Base-by-base conservation (phyloP, 768 basidiomycete species). In the Lentinula guzmanii region DNA sequence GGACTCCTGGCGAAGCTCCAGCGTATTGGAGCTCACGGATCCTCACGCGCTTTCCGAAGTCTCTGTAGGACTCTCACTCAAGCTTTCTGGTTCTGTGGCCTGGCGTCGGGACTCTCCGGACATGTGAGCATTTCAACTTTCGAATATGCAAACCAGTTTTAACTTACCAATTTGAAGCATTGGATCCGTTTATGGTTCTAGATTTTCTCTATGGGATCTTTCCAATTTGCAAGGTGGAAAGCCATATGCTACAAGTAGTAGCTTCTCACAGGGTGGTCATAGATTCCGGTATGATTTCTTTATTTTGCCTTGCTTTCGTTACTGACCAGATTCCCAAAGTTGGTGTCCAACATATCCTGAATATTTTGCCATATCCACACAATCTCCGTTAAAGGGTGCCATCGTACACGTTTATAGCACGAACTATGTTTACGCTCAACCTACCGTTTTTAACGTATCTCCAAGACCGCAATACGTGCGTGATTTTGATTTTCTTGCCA, bases 281-380 rank as follows among this genome's bases (percentile, higher is more conserved):
- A 74, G 77, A 46, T 93, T 93, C 73, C 80, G 90, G 86, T 90
- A 70, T 61, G 75, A 66, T 9, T 37, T 50, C n/a, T 56, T 64
- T 45, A 50, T 24, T 52, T 21, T 42, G 21, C 42, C 24, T 28
- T 55, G 37, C 52, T 45, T 39, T 33, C 50, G 50, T 37, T 59
- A 58, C 58, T 16, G 16, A 60, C 53, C 61, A 24, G 58, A 48
- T 64, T 51, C 45, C 52, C 60, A 21, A 61, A 92, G 90, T 53
- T 93, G 91, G 91, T 91, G 87, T 65, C 85, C 80, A 24, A 87
- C 89, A 15, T 84, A 83, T 70, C 80, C 89, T 9, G 86, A 89
- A 58, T 87, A 86, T 66, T 93, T 93, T 72, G 91, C 87, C 42
- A 84, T 92, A 58, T 86, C 89, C 7, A 79, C 86, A 5, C 78